These are phyloP conservation scores for Phytophthora aleatoria DNA, from an alignment of 352 stramenopile genomes.

Conservation along the genomic window DNA sequence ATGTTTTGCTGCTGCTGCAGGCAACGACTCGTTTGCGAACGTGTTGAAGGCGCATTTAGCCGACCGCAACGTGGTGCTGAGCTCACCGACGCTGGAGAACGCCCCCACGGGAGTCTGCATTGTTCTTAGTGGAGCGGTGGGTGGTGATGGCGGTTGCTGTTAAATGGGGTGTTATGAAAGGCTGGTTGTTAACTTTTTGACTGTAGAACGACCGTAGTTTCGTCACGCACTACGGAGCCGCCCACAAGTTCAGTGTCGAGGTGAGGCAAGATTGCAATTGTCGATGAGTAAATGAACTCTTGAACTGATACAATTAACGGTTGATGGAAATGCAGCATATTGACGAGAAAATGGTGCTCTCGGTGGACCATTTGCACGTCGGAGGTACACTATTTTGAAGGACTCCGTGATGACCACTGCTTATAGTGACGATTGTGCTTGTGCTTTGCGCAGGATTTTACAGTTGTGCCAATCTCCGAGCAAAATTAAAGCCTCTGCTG, in stretches of 20 bases:
- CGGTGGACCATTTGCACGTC: slow-evolving; percentile 75
- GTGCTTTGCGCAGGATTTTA: slow-evolving; percentile 59
- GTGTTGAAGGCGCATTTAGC: slow-evolving; percentile 56
- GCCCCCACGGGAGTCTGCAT: slow-evolving; percentile 80
- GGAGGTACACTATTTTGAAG: slow-evolving; percentile 44
- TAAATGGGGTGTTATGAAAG: neutral
- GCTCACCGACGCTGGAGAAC: slow-evolving; percentile 43
- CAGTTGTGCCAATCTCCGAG: slow-evolving; percentile 66
- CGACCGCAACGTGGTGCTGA: slow-evolving; percentile 42
- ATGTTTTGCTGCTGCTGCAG: slow-evolving; percentile 23
- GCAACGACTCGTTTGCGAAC: slow-evolving; percentile 48
- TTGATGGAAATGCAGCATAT: slow-evolving; percentile 52
- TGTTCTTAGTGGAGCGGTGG: slow-evolving; percentile 68
- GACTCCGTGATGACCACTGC: neutral
- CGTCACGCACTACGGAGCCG: slow-evolving; percentile 81
- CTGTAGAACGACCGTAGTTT: slow-evolving; percentile 77
- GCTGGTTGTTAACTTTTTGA: neutral
- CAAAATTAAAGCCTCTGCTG: slow-evolving; percentile 63
- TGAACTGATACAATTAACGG: neutral
- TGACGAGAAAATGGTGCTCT: slow-evolving; percentile 58
- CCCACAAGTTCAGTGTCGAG: slow-evolving; percentile 63
- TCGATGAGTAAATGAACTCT: neutral
- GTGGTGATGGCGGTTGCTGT: slow-evolving; percentile 1
- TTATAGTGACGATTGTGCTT: slow-evolving; percentile 2
- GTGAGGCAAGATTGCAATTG: slow-evolving; percentile 28